Conservation (phyloP, 331 rosid genomes). For the Arachis monticola region DNA sequence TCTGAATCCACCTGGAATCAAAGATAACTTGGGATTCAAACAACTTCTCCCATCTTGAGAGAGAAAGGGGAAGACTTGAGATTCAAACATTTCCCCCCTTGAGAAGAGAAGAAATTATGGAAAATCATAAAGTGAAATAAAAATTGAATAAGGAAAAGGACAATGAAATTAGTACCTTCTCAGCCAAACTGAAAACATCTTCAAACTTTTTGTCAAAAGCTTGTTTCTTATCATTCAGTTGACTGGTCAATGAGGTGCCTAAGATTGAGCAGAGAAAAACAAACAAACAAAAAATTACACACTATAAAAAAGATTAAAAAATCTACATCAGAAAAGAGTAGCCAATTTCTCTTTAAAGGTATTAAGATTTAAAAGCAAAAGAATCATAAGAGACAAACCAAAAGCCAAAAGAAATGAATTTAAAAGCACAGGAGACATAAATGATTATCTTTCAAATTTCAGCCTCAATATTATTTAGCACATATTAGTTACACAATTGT, state of each 20-base stretch:
- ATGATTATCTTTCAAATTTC: slow-evolving; percentile 28
- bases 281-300: slow-evolving; percentile 25
- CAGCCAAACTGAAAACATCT: slow-evolving; percentile 64
- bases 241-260: slow-evolving; percentile 77
- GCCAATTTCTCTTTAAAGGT: slow-evolving; percentile 6
- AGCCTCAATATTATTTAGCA: slow-evolving; percentile 27
- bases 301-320: slow-evolving; percentile 13
- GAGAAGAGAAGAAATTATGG: slow-evolving; percentile 18
- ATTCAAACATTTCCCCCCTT: slow-evolving; percentile 2
- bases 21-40: slow-evolving; percentile 29
- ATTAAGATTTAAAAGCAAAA: slow-evolving; percentile 29
- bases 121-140: slow-evolving; percentile 23
- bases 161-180: slow-evolving; percentile 58
- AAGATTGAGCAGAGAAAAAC: slow-evolving; percentile 35
- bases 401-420: slow-evolving; percentile 33
- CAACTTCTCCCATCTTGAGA: neutral
- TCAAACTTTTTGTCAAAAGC: slow-evolving; percentile 85
- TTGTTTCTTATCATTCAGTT: slow-evolving; percentile 72
- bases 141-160: slow-evolving; percentile 16
- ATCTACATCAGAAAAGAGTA: slow-evolving; percentile 27
- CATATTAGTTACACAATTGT: slow-evolving; percentile 12
- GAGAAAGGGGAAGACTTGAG: slow-evolving; percentile 16
- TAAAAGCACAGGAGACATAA: slow-evolving; percentile 30
- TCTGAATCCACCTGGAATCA: slow-evolving; percentile 81
- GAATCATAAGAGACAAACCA: slow-evolving; percentile 28